Base-by-base conservation (phyloP, 305 asterid genomes). In the Solanum chacoense region DNA sequence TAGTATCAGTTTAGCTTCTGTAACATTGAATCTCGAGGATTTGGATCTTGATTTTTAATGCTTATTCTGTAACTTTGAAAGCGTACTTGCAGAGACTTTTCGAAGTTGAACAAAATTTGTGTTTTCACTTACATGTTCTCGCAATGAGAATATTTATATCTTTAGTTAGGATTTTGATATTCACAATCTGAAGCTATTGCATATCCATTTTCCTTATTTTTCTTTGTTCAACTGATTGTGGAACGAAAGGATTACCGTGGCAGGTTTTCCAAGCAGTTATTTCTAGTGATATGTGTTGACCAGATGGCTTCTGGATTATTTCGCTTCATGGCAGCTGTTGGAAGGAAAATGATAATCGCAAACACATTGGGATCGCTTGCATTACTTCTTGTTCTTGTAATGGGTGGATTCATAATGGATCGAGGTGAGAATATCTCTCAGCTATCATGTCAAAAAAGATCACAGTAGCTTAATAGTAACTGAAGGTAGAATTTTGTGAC, bases 381-480 rank as follows among this genome's bases (percentile, higher is more conserved):
- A 80, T 78, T 97, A 79, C 93, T 97, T 50, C 89, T 96, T 0
- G 92, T 94, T 85, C 85, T 97, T 86, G 98, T 92, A 88, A 88
- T 97, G 90, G 99, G 99, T 87, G 99, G 99, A 91, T 97, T 96
- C 91, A 88, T 97, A 84, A 50, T 97, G 90, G 95, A 98, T 81
- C 89, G 95, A 95, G 99, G 99, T 97, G 91, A 45, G 77, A 37
- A 36, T 34, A 34, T 75, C 45, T 75, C 45, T 34, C 45, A 75
- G 29, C 29, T 75, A 75, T 75, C 9, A 34, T 75, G 45, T 10
- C 28, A 75, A 10, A 75, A 59, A 75, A 75, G 16, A 75, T 34
- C 81, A 75, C 81, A 75, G 45, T 34, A 7, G 29, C 29, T 75
- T 12, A 75, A 75, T 75, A 34, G 45, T 75, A 35, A 74, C 80